Base-by-base conservation (phyloP, 805 yeast species). In the Candida railenensis region DNA sequence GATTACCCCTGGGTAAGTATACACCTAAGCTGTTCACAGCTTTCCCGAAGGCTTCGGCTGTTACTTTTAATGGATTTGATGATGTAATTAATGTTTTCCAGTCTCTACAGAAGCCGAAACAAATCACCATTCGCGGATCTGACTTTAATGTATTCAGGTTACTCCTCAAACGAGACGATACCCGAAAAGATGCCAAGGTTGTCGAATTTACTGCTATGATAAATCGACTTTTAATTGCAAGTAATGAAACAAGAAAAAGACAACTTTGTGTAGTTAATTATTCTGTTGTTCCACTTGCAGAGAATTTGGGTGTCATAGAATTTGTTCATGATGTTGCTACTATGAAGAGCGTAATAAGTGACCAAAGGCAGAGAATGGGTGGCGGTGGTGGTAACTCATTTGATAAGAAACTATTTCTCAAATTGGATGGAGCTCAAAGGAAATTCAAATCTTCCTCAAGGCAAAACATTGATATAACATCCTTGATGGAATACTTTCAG, bases 171-270 rank as follows among this genome's bases (percentile, higher is more conserved):
- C 78, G 82, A 51, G 99, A 94, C 65, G 99, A 94, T 67, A 83
- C 95, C 16, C 71, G 98, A 52, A 95, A 95, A 59, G 99, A 95
- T 70, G 94, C 96, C 3, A 87, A 96, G 55, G 80, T 92, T 44
- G 87, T 90, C n/a, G 94, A 95, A 55, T 85, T 94, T 55, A 89
- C 97, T 0, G 81, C 89, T 1, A 85, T 90, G 65, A 82, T 94
- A 63, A 91, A 91, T 59, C 79, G 88, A 53, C 61, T 94, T 25
- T 69, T 94, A 46, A 65, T 71, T 18, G 75, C 77, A 16, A 87
- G 86, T 56, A 74, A 77, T 12, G 96, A 85, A 41, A 83, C 97
- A 0, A 78, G 85, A 42, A 82, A 83, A 50, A 71, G 98, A 49
- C 78, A 78, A 37, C 71, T 94, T 21, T 73, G 78, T 1, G 88